Evolutionary conservation across 2,329 filamentous ascomycete species (phyloP), one percentile per base, ranked within the genome.

Genomic region (Huntiella savannae): DNA sequence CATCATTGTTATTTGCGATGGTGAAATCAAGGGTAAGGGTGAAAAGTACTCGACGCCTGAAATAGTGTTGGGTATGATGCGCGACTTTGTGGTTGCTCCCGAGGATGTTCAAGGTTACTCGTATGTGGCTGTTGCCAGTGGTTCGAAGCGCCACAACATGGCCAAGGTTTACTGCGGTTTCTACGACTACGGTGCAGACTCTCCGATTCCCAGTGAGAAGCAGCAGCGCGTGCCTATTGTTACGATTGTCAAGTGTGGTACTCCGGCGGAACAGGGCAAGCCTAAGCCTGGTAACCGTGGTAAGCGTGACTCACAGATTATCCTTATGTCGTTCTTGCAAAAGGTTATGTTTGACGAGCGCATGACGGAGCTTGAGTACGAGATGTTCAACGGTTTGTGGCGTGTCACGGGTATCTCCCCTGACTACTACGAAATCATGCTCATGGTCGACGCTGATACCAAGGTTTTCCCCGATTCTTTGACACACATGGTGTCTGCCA

Each of bases 311-410:
- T 94, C 85, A 67, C 91, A 98, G 62, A 95, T 98, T 58, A 91
- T 98, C 55, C 72, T 98, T 54, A 98, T 98, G 91, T 95, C 87
- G 4, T 98, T 98, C 71, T 67, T 98, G 54, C 91, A 98, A 60
- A 98, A 98, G 67, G 91, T 98, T 58, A 98, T 98, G 91, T 98
- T 98, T 57, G 91, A 98, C 60, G 92, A 98, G 65, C 82, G 91
- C 51, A 98, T 98, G 91, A 98, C 92, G 13, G 88, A 98, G 62
- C 79, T 98, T 45, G 91, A 98, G 62, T 98, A 86, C 58, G 91
- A 98, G 60, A 96, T 98, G 83, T 98, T 98, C 69, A 98, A 96
- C 60, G 91, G 91, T 46, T 71, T 98, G 52, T 98, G 88, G 87
- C 94, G 94, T 62, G 84, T 98, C 39, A 98, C 91, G 13, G 92